Conservation (phyloP, 345 rosid genomes). For the Salix purpurea region DNA sequence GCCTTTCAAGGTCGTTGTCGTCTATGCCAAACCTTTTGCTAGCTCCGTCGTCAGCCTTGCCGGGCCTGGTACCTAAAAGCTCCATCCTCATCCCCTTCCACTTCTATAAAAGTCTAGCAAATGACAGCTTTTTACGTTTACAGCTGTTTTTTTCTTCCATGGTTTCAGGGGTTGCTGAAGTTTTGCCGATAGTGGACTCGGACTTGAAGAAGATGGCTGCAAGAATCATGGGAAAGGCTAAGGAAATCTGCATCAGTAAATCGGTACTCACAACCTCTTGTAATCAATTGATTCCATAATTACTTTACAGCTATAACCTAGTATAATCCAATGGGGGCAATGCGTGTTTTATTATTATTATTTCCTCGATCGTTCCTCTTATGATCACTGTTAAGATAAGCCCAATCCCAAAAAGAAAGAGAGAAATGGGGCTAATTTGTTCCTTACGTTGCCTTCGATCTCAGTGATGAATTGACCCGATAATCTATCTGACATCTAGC, state of each 20-base stretch:
- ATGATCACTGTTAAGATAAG: neutral
- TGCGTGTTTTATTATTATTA: no score
- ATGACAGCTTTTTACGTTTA: no score
- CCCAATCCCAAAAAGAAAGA: neutral
- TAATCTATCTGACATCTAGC: no score
- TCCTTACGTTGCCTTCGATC: neutral
- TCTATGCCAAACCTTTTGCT: conserved; percentile 74
- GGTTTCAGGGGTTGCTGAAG: conserved; percentile 62
- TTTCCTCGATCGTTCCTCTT: neutral
- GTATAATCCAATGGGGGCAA: neutral
- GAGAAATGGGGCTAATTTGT: neutral
- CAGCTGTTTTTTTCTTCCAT: neutral
- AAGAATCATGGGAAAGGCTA: conserved; percentile 61
- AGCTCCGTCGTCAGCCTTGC: conserved; percentile 55
- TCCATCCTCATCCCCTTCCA: no score
- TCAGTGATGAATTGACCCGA: no score
- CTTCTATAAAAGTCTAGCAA: no score
- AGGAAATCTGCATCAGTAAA: conserved; percentile 49
- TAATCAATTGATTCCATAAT: neutral
- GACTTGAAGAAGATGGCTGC: conserved; percentile 74
- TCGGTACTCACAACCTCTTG: conserved; percentile 32
- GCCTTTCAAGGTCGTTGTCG: conserved; percentile 73
- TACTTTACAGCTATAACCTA: no score
- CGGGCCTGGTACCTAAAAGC: conserved; percentile 56
- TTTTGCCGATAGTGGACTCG: conserved; percentile 58